phyloP scores from a whole-genome alignment of 75 land plant genomes.

The Cryptomeria japonica region DNA sequence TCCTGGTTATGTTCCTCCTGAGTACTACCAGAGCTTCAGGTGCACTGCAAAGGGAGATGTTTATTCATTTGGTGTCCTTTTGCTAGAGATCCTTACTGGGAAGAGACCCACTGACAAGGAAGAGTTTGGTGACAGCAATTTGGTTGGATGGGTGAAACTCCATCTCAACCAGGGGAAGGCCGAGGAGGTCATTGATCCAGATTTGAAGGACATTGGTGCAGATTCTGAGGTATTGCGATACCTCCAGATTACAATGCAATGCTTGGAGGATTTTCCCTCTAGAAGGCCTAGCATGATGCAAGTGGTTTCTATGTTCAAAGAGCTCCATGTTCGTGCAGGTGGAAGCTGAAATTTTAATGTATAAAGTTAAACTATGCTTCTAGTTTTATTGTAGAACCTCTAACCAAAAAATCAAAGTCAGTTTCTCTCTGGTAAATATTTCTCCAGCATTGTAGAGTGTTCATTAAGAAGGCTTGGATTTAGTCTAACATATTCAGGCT shows the following conservation, averaged over 20 bases:
- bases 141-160: conserved; percentile 78
- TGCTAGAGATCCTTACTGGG: conserved; percentile 72
- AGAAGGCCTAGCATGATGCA: conserved; percentile 76
- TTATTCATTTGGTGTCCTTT: conserved; percentile 73
- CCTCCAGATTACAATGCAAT: conserved; percentile 55
- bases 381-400: not conserved
- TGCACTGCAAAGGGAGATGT: conserved; percentile 85
- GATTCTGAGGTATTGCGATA: conserved; percentile 54
- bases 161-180: conserved; percentile 51
- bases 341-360: not conserved
- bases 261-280: conserved; percentile 73
- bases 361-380: not conserved
- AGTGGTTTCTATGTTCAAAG: conserved; percentile 77
- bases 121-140: conserved; percentile 77
- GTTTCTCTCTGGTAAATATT: not conserved
- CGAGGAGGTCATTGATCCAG: conserved; percentile 62
- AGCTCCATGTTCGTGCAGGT: conserved; percentile 18
- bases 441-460: not conserved
- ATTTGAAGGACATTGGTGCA: conserved; percentile 34
- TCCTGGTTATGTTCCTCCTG: conserved; percentile 89
- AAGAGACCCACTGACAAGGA: conserved; percentile 76
- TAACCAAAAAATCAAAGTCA: not conserved
- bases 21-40: conserved; percentile 85
- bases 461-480: not conserved
- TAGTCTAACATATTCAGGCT: not conserved